phyloP scores from a whole-genome alignment of 495 filamentous ascomycete species.

The Rusavskia elegans region DNA sequence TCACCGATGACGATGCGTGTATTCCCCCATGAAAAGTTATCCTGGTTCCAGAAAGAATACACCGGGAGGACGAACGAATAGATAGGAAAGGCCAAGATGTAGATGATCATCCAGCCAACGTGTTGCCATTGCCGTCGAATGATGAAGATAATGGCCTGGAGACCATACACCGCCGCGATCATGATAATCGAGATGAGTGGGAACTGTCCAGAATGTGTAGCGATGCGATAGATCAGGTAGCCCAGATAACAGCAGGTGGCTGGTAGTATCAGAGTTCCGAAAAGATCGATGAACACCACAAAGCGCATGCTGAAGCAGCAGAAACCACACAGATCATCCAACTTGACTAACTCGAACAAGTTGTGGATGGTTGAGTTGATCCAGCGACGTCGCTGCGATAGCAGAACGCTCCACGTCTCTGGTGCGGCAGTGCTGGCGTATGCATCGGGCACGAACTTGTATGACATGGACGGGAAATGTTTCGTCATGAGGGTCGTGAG shows the following conservation, averaged over 20 bases:
- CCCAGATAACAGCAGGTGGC: constrained; percentile 80
- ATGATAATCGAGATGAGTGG: constrained; percentile 78
- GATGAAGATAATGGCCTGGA: constrained; percentile 92
- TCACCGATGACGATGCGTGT: constrained; percentile 94
- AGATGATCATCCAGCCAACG: constrained; percentile 98
- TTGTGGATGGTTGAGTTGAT: constrained; percentile 99
- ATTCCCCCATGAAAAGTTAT: constrained; percentile 97
- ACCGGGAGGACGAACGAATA: constrained; percentile 83
- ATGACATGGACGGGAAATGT: constrained; percentile 87
- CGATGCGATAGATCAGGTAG: constrained; percentile 74
- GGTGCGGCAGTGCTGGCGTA: constrained; percentile 87
- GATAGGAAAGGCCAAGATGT: constrained; percentile 82
- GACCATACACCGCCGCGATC: constrained; percentile 81
- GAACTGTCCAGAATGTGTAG: constrained; percentile 55
- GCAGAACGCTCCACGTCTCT: constrained; percentile 77
- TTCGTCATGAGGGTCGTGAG: constrained; percentile 96
- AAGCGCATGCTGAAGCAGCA: constrained; percentile 99
- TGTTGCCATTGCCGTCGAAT: constrained; percentile 95
- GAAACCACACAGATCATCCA: constrained; percentile 92
- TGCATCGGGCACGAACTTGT: constrained; percentile 88
- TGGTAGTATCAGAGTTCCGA: constrained; percentile 85
- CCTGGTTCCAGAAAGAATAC: constrained; percentile 98
- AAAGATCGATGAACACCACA: constrained; percentile 86
- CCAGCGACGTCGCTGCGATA: constrained; percentile 93
- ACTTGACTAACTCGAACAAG: constrained; percentile 67